phyloP scores from a whole-genome alignment of 768 basidiomycete genomes.

The Boletus speciosus region DNA sequence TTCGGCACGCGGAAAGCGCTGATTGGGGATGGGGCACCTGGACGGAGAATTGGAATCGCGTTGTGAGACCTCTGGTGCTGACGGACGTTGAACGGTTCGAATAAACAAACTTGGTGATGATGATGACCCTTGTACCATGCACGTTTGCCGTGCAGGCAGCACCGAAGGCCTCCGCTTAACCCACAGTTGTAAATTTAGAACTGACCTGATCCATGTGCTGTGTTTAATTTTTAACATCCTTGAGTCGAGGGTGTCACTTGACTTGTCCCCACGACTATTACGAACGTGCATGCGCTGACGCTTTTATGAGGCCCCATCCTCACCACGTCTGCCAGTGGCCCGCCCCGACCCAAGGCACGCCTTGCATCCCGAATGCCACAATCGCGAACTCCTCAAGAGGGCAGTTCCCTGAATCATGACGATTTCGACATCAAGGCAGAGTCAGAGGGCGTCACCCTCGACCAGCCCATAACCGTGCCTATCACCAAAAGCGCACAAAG shows the following conservation, averaged over 20 bases:
- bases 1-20: constrained; percentile 20
- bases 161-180: too few relatives aligned
- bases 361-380: constrained; percentile 8
- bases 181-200: not conserved
- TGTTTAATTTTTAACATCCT: too few relatives aligned
- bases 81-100: constrained; percentile 27
- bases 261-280: not conserved
- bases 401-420: constrained; percentile 2
- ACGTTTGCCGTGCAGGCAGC: not conserved
- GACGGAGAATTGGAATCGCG: constrained; percentile 80
- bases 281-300: constrained; percentile 12
- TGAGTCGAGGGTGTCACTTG: too few relatives aligned
- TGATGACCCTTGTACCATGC: not conserved
- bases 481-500: not conserved
- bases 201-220: not conserved
- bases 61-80: constrained; percentile 57
- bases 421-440: not conserved
- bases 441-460: not conserved
- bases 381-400: not conserved
- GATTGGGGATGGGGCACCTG: constrained; percentile 69
- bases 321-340: not conserved
- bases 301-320: not conserved
- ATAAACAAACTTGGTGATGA: constrained; percentile 1
- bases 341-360: not conserved
- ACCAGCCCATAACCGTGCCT: not conserved